phyloP scores from a whole-genome alignment of 2,329 filamentous ascomycete species.

The Hymenotorrendiella dingleyae region DNA sequence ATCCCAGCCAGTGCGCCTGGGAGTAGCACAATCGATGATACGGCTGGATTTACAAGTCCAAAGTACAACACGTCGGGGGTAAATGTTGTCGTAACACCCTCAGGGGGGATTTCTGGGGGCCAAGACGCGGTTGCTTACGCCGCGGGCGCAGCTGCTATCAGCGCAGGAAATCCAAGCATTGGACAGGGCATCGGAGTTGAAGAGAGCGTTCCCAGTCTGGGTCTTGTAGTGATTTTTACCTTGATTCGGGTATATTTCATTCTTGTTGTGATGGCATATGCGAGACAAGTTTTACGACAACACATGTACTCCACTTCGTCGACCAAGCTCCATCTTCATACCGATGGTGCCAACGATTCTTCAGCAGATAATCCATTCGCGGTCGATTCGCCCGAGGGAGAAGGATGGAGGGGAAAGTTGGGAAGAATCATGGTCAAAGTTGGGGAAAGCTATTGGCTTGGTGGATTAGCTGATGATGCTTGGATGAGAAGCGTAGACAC shows the following conservation, averaged over 20 bases:
- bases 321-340: slow-evolving; percentile 28
- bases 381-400: slow-evolving; percentile 61
- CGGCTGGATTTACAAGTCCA: slow-evolving; percentile 59
- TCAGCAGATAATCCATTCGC: slow-evolving; percentile 65
- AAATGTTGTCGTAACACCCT: slow-evolving; percentile 44
- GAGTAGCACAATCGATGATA: slow-evolving; percentile 45
- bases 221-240: slow-evolving; percentile 68
- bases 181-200: slow-evolving; percentile 60
- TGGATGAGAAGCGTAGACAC: slow-evolving; percentile 62
- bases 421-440: slow-evolving; percentile 74
- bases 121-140: slow-evolving; percentile 48
- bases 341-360: slow-evolving; percentile 35
- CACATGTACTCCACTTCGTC: slow-evolving; percentile 49
- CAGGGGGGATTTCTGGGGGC: slow-evolving; percentile 37
- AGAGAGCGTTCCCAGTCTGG: slow-evolving; percentile 69
- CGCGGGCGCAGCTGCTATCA: slow-evolving; percentile 31
- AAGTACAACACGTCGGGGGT: slow-evolving; percentile 55
- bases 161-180: slow-evolving; percentile 41
- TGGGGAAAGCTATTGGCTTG: slow-evolving; percentile 76
- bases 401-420: slow-evolving; percentile 72
- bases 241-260: slow-evolving; percentile 76
- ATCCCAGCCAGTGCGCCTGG: slow-evolving; percentile 33
- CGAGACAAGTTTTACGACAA: slow-evolving; percentile 68
- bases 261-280: slow-evolving; percentile 76
- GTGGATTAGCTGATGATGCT: slow-evolving; percentile 53